Conservation (phyloP, 2,329 filamentous ascomycete species). For the Aaosphaeria pasadenensis region DNA sequence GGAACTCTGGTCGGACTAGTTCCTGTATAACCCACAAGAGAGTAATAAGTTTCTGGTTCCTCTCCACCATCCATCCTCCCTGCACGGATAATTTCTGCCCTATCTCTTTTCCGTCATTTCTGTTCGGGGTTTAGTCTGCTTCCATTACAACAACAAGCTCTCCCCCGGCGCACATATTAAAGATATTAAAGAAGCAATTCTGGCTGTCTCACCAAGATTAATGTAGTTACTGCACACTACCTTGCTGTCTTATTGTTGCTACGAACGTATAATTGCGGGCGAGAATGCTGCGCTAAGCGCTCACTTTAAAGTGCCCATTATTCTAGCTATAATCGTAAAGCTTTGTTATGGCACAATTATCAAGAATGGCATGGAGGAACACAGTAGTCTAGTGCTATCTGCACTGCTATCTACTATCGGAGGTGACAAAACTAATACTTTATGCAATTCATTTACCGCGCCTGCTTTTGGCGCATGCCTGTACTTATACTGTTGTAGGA, state of each 20-base stretch:
- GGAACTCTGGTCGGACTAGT: slow-evolving; percentile 4
- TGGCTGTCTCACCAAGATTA: background rate
- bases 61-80: no score
- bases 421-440: background rate
- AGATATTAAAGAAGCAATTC: background rate
- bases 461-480: no score
- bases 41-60: no score
- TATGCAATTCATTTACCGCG: background rate
- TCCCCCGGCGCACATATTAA: background rate
- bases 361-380: background rate
- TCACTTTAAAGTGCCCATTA: background rate
- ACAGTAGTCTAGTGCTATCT: background rate
- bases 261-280: background rate
- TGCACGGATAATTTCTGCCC: no score
- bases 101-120: background rate
- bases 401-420: background rate
- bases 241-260: background rate
- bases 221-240: background rate
- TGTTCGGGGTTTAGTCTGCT: background rate
- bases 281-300: background rate
- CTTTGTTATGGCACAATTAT: background rate
- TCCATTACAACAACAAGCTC: background rate
- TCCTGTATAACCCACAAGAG: background rate
- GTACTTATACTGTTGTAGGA: background rate
- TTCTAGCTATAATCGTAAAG: background rate